Evolutionary conservation across 1,139 yeast genomes (phyloP).

Genomic region (Zygoascus sp.): DNA sequence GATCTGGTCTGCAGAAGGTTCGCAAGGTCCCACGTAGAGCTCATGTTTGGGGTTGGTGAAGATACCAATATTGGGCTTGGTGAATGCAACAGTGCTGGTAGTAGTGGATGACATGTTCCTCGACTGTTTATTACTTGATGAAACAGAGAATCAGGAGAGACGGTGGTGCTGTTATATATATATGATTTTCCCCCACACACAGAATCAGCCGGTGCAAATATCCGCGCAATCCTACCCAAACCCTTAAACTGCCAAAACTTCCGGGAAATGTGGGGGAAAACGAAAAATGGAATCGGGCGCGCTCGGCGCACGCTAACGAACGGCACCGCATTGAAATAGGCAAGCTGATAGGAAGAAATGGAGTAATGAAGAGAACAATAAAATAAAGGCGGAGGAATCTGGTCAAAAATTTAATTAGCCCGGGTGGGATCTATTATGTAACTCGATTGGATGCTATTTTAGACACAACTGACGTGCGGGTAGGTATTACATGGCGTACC

Average conservation of each 20-base stretch:
- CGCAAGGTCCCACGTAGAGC: constrained; percentile 34
- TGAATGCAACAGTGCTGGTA: neutral
- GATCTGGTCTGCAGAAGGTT: constrained; percentile 34
- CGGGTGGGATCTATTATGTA: no score
- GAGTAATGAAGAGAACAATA: no score
- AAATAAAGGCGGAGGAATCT: no score
- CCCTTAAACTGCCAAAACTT: neutral
- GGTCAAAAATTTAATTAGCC: no score
- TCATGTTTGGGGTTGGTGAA: constrained; percentile 39
- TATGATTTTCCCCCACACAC: neutral
- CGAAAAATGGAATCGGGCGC: neutral
- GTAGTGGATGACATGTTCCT: no score
- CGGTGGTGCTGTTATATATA: no score
- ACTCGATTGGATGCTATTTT: no score
- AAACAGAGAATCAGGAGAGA: no score
- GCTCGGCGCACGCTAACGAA: neutral
- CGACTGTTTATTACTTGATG: no score
- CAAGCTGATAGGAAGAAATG: no score
- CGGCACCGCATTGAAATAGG: no score
- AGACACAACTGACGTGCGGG: no score
- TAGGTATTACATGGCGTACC: constrained; percentile 28
- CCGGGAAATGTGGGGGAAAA: neutral
- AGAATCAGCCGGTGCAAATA: neutral
- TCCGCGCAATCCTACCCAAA: neutral
- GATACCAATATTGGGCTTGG: constrained; percentile 32